Evolutionary conservation across 2,329 filamentous ascomycete genomes (phyloP), one percentile per base, ranked within the genome.

Genomic region (Xylaria sp.): DNA sequence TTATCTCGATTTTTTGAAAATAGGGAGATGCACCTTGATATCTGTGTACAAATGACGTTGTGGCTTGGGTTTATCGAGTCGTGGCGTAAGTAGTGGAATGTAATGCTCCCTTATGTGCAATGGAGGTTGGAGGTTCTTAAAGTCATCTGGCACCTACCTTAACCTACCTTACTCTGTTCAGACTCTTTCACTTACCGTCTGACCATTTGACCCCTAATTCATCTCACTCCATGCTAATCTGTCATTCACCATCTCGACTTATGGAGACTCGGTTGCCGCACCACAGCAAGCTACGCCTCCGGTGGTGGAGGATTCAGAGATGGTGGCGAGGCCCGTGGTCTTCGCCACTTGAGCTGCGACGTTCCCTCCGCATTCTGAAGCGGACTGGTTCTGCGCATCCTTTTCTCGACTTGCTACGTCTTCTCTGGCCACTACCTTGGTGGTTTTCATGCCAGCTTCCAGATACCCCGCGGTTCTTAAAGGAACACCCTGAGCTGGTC

Each of bases 341-440:
- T 36, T 53, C 46, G 15, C 63, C 56, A n/a, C 56, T 65, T 17
- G 9, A 5, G 10, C 36, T 58, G 36, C 28, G 46, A 65, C 17
- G n/a, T 36, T 54, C 56, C 9, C 23, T 59, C 7, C 46, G 56
- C 42, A 11, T 59, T 20, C 11, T 65, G 7, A 54, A 23, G 20
- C 4, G 33, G 17, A 40, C 9, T 20, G 53, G 33, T n/a, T 58
- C 53, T 49, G 7, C 53, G 23, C 40, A 64, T 17, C 53, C 40
- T 13, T 58, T 58, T 46, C 31, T 13, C 31, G 53, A 58, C 33
- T 17, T 54, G 28, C n/a, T 64, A 23, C 61, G 3, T 28, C 61
- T 64, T 13, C 61, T 58, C n/a, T 64, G 61, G 53, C 51, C 53
- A 38, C 9, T 64, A 17, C 61, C 61, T 20, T 64, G 49, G 61